A percentile compares a stretch with the other conserved stretches of the same genome.
These are phyloP conservation scores for Capsicum chinense DNA, from an alignment of 257 asterid genomes.

Conservation along the genomic window DNA sequence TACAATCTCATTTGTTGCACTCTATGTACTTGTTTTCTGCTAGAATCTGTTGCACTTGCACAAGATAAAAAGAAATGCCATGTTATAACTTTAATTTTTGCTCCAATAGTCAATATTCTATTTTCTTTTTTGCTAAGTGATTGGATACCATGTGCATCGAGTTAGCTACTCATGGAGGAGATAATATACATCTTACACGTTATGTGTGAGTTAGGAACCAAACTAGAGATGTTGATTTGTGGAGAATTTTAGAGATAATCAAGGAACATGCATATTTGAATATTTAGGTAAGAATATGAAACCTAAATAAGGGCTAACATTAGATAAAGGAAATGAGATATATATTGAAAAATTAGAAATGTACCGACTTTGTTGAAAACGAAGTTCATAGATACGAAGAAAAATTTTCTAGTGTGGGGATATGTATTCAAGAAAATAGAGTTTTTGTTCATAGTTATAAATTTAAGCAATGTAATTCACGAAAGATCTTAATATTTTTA, in stretches of 20 bases:
- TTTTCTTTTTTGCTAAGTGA: not conserved
- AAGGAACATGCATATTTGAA: not conserved
- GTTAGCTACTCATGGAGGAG: not conserved
- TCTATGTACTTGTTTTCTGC: constrained; percentile 3
- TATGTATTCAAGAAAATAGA: not conserved
- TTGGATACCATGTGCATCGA: constrained; percentile 26
- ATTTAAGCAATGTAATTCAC: not conserved
- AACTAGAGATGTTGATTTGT: no score
- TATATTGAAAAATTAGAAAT: not conserved
- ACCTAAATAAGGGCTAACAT: not conserved
- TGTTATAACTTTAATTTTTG: constrained; percentile 19
- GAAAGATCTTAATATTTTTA: not conserved
- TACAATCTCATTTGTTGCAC: not conserved
- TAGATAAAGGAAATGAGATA: no score
- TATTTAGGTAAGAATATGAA: not conserved
- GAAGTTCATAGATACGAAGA: not conserved
- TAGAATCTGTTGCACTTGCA: not conserved
- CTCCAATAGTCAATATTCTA: not conserved
- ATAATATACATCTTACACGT: not conserved
- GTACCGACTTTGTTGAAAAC: not conserved
- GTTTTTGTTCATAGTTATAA: not conserved
- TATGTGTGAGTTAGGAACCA: not conserved
- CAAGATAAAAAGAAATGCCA: not conserved
- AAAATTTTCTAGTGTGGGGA: not conserved
- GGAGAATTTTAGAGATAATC: not conserved